Percentiles rank a stretch among this genome's conserved stretches.
phyloP scores from a whole-genome alignment of 2,329 filamentous ascomycete species.

The Dichotomopilus funicola region DNA sequence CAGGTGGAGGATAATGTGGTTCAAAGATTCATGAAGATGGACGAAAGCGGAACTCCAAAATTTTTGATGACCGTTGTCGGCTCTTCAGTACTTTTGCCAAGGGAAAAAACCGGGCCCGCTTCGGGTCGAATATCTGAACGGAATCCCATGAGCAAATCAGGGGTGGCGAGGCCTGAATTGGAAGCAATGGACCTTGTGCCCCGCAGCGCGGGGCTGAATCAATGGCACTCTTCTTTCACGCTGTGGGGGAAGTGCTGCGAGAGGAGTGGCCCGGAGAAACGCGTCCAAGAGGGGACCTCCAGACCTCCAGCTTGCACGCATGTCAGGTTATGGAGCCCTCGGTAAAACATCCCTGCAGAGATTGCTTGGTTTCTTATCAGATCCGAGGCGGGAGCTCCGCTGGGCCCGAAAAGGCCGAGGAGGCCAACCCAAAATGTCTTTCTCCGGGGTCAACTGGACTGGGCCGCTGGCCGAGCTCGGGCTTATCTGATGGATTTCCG shows the following conservation, averaged over 20 bases:
- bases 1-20: too few species aligned
- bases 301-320: neutral
- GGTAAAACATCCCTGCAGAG: conserved; percentile 14
- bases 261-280: conserved; percentile 5
- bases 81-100: conserved; percentile 14
- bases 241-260: too few species aligned
- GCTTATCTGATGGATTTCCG: neutral
- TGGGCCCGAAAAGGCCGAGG: conserved; percentile 6
- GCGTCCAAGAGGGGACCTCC: neutral
- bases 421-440: neutral
- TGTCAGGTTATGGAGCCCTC: neutral
- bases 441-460: conserved; percentile 12
- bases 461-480: neutral
- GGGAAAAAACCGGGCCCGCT: conserved; percentile 15
- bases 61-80: conserved; percentile 26
- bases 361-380: conserved; percentile 14
- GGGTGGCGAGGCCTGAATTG: conserved; percentile 10
- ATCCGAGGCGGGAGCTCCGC: conserved; percentile 17
- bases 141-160: conserved; percentile 13
- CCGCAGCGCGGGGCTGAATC: conserved; percentile 4
- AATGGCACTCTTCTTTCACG: neutral
- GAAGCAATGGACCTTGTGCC: conserved; percentile 1
- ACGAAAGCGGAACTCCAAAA: conserved; percentile 13
- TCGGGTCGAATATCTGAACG: conserved; percentile 10
- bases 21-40: conserved; percentile 8